Evolutionary conservation across 805 yeast species (phyloP).

Genomic region (Cyberlindnera veronae): DNA sequence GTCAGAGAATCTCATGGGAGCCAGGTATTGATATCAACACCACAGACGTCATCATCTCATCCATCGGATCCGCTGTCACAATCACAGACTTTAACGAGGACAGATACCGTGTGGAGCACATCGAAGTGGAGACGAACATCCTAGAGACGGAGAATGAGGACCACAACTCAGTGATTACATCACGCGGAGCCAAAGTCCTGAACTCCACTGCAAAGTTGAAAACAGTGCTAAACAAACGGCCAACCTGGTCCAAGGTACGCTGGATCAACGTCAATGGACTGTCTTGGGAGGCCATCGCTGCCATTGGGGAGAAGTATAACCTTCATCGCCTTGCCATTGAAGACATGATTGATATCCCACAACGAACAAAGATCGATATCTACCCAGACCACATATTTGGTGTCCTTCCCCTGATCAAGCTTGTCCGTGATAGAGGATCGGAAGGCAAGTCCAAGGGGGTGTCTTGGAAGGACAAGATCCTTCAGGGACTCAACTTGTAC

Average conservation of each 20-base stretch:
- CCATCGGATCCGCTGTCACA: conserved; percentile 52
- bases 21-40: conserved; percentile 54
- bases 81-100: conserved; percentile 47
- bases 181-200: conserved; percentile 9
- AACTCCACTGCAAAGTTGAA: conserved; percentile 29
- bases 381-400: conserved; percentile 50
- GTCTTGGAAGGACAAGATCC: conserved; percentile 10
- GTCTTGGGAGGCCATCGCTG: conserved; percentile 56
- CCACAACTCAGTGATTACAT: neutral
- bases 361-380: conserved; percentile 54
- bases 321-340: conserved; percentile 56
- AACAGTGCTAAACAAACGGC: conserved; percentile 32
- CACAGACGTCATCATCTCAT: conserved; percentile 47
- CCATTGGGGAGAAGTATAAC: conserved; percentile 40
- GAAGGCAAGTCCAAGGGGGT: neutral
- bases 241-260: conserved; percentile 47
- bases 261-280: conserved; percentile 59
- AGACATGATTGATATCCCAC: conserved; percentile 62
- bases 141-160: conserved; percentile 34
- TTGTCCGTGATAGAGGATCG: conserved; percentile 29
- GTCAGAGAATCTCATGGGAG: conserved; percentile 50
- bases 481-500: conserved; percentile 12
- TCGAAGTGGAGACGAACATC: conserved; percentile 12
- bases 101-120: conserved; percentile 39
- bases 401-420: conserved; percentile 49